Conservation (phyloP, 1,284 basidiomycete genomes). For the Papiliotrema flavescens region DNA sequence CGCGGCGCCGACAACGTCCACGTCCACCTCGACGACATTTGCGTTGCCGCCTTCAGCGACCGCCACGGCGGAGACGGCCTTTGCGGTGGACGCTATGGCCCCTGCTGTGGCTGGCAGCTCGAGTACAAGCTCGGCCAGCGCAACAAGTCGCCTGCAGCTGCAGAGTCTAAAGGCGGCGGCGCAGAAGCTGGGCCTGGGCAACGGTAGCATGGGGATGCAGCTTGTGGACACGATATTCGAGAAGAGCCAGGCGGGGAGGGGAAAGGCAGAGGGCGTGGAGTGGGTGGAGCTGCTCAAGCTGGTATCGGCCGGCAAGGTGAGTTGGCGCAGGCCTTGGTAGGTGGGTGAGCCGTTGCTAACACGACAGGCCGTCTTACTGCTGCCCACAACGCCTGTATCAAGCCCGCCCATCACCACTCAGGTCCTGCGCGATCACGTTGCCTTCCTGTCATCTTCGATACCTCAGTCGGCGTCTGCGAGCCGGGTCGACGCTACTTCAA, state of each 20-base stretch:
- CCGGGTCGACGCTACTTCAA: not conserved
- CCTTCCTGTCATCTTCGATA: conserved; percentile 49
- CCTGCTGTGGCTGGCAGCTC: not conserved
- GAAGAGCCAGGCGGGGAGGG: conserved; percentile 58
- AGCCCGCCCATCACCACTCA: conserved; percentile 61
- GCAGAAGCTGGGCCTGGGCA: conserved; percentile 67
- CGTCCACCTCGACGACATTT: conserved; percentile 33
- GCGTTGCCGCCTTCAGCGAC: conserved; percentile 28
- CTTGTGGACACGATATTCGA: conserved; percentile 73
- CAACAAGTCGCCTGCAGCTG: conserved; percentile 57
- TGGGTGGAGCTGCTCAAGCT: conserved; percentile 73
- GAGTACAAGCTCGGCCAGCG: conserved; percentile 7
- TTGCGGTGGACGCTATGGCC: not conserved
- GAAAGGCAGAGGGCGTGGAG: conserved; percentile 61
- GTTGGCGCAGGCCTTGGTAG: conserved; percentile 14
- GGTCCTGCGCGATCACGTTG: conserved; percentile 72
- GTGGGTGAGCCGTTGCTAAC: not conserved
- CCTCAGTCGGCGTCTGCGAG: conserved; percentile 1
- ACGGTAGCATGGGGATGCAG: conserved; percentile 70
- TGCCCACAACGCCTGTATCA: conserved; percentile 61
- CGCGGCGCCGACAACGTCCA: conserved; percentile 23
- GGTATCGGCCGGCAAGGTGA: conserved; percentile 65
- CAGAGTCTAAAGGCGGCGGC: conserved; percentile 76
- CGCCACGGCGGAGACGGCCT: not conserved
- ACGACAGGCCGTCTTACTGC: conserved; percentile 67